A percentile compares a stretch with the other conserved stretches of the same genome.
These are phyloP conservation scores for Penicillium turbatum DNA, from an alignment of 495 filamentous ascomycete species.

Conservation along the genomic window DNA sequence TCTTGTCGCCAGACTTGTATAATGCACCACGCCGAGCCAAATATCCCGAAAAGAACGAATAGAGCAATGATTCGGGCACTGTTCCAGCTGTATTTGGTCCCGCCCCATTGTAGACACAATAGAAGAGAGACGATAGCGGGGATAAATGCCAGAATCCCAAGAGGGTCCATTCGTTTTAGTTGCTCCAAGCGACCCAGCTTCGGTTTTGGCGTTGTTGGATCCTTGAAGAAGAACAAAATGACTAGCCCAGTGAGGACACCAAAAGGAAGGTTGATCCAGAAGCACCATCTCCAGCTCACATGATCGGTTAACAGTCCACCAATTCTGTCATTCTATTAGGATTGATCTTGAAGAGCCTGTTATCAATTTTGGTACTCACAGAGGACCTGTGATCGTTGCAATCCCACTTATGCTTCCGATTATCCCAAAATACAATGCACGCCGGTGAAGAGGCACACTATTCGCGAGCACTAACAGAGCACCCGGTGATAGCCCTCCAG, in stretches of 20 bases:
- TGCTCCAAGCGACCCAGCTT: conserved; percentile 41
- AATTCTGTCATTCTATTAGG: conserved; percentile 16
- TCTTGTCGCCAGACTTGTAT: conserved; percentile 68
- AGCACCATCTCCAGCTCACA: conserved; percentile 59
- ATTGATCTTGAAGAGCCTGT: not conserved
- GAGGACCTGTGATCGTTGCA: conserved; percentile 69
- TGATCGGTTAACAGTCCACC: conserved; percentile 59
- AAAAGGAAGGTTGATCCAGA: conserved; percentile 63
- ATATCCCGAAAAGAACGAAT: conserved; percentile 61
- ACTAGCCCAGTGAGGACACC: conserved; percentile 60
- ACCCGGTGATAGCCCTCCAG: conserved; percentile 78
- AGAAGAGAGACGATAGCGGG: conserved; percentile 68
- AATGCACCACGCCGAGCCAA: conserved; percentile 54
- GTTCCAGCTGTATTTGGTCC: conserved; percentile 62
- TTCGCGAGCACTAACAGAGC: conserved; percentile 76
- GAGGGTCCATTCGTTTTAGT: conserved; percentile 58
- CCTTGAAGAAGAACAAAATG: conserved; percentile 56
- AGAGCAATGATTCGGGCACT: conserved; percentile 63
- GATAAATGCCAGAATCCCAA: conserved; percentile 63
- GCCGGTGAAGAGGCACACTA: conserved; percentile 64
- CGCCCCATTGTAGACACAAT: conserved; percentile 83
- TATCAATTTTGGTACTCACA: conserved; percentile 32
- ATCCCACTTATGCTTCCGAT: conserved; percentile 77
- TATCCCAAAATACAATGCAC: conserved; percentile 71
- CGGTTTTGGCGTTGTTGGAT: conserved; percentile 42